Evolutionary conservation across 2,329 filamentous ascomycete species (phyloP).

Genomic region (Ophiostoma tasmaniense): DNA sequence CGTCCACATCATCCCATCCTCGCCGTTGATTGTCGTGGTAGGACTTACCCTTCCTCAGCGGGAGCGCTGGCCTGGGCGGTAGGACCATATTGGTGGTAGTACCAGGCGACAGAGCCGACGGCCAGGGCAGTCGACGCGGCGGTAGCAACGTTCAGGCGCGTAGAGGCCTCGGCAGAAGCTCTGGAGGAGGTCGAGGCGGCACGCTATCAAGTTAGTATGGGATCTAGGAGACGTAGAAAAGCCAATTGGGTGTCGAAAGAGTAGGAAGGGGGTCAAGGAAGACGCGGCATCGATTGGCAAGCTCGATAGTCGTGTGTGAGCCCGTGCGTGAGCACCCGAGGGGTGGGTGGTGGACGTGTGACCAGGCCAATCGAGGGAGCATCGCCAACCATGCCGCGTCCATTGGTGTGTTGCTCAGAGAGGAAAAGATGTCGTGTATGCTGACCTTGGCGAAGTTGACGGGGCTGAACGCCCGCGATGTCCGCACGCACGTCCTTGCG

Average conservation of each 20-base stretch:
- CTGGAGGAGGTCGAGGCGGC: conserved; percentile 64
- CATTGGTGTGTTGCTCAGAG: not conserved
- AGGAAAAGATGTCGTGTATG: not conserved
- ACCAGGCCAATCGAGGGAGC: not conserved
- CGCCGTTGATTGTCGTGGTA: not conserved
- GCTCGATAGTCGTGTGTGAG: not conserved
- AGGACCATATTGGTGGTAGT: conserved; percentile 91
- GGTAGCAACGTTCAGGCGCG: conserved; percentile 79
- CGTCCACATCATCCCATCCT: too few relatives aligned
- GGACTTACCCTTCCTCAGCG: conserved; percentile 92
- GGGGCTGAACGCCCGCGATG: conserved; percentile 75
- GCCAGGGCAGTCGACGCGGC: conserved; percentile 79
- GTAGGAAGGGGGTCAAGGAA: not conserved
- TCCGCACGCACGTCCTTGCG: conserved; percentile 83
- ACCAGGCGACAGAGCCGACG: conserved; percentile 87
- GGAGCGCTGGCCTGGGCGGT: conserved; percentile 83
- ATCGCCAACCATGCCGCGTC: not conserved
- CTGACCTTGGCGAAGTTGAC: conserved; percentile 62
- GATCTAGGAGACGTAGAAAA: not conserved
- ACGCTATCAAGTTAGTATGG: conserved; percentile 37
- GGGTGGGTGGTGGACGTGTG: not conserved
- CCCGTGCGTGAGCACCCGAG: not conserved
- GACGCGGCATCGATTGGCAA: not conserved
- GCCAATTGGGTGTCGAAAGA: not conserved
- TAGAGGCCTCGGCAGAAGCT: conserved; percentile 60